phyloP scores from a whole-genome alignment of 2,329 filamentous ascomycete species.

The Sclerotinia nivalis region DNA sequence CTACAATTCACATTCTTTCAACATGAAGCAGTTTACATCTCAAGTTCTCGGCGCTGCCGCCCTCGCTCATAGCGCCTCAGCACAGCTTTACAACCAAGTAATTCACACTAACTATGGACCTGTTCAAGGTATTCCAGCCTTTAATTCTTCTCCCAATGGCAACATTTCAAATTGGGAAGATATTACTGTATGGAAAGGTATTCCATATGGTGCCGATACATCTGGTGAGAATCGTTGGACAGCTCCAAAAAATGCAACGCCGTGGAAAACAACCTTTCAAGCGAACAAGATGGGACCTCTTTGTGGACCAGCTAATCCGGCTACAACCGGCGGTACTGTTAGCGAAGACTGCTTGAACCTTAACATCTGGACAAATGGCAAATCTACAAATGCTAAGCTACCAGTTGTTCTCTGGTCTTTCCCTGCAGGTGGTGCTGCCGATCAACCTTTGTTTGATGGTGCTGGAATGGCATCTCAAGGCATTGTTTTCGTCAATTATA shows the following conservation, averaged over 20 bases:
- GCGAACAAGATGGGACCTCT: constrained; percentile 38
- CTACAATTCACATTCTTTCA: neutral
- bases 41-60: constrained; percentile 5
- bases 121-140: constrained; percentile 26
- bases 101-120: constrained; percentile 27
- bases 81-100: constrained; percentile 25
- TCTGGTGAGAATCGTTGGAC: constrained; percentile 45
- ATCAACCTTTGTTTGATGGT: constrained; percentile 32
- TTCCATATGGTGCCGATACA: constrained; percentile 41
- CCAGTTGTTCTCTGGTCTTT: constrained; percentile 44
- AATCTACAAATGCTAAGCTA: constrained; percentile 16
- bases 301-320: constrained; percentile 35
- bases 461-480: constrained; percentile 31
- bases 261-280: constrained; percentile 32
- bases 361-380: constrained; percentile 44
- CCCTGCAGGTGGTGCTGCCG: constrained; percentile 22
- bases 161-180: constrained; percentile 33
- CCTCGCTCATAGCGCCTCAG: constrained; percentile 6
- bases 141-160: constrained; percentile 25
- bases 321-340: constrained; percentile 29
- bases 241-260: constrained; percentile 36
- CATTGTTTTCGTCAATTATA: constrained; percentile 58
- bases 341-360: constrained; percentile 49
- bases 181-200: constrained; percentile 27
- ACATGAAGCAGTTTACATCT: constrained; percentile 5